These are phyloP conservation scores for Anthracocystis walkeri DNA, from an alignment of 1,284 basidiomycete genomes.

Conservation along the genomic window DNA sequence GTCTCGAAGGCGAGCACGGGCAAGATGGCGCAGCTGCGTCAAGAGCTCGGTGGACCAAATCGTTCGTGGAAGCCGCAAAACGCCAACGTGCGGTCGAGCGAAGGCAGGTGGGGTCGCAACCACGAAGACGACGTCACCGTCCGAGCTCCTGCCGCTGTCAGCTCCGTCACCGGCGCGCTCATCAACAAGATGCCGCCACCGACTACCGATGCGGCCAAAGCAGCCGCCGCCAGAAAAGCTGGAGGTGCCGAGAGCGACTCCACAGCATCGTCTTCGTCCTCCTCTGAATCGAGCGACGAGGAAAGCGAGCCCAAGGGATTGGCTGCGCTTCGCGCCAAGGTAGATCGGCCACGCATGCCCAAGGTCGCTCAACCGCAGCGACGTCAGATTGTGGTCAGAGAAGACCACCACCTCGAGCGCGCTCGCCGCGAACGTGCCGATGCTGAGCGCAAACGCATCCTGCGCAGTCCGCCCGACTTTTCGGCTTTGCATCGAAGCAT, in stretches of 20 bases:
- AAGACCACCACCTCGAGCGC: slow-evolving; percentile 70
- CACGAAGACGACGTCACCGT: slow-evolving; percentile 54
- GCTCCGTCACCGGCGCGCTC: slow-evolving; percentile 57
- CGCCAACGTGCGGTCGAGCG: slow-evolving; percentile 38
- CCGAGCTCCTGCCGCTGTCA: slow-evolving; percentile 57
- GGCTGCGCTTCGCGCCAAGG: slow-evolving; percentile 72
- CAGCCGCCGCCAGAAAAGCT: slow-evolving; percentile 30
- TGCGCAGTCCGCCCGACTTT: slow-evolving; percentile 85
- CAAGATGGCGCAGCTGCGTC: slow-evolving; percentile 54
- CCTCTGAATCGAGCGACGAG: slow-evolving; percentile 71
- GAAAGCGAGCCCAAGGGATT: slow-evolving; percentile 73
- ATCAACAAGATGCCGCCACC: slow-evolving; percentile 41
- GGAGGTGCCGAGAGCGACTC: slow-evolving; percentile 30
- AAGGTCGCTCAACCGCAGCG: slow-evolving; percentile 72
- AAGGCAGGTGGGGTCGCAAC: slow-evolving; percentile 44
- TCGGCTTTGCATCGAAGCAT: slow-evolving; percentile 82
- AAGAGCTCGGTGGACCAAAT: slow-evolving; percentile 51
- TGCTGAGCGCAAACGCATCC: slow-evolving; percentile 71
- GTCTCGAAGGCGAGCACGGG: slow-evolving; percentile 36
- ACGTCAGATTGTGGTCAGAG: slow-evolving; percentile 79
- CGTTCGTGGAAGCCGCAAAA: slow-evolving; percentile 45
- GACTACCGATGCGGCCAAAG: slow-evolving; percentile 29
- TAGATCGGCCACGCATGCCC: slow-evolving; percentile 65
- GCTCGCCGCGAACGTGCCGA: slow-evolving; percentile 50
- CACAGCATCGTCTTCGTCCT: slow-evolving; percentile 66